A percentile compares a stretch with the other conserved stretches of the same genome.
Evolutionary conservation across 305 asterid species (phyloP).

Genomic region (Fraxinus sp.): DNA sequence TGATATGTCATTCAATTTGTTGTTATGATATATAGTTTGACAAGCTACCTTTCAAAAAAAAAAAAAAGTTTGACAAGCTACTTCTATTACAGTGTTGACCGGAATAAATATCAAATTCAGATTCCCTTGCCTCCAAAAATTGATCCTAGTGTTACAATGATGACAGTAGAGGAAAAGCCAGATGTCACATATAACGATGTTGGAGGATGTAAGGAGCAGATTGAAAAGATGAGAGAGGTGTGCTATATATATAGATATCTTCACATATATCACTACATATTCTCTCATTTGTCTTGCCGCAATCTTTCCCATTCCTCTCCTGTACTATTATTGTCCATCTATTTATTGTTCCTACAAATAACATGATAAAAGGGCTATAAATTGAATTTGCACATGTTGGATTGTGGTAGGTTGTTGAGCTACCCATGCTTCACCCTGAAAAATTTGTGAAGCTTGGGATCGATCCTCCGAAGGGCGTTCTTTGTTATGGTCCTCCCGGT

Average conservation of each 20-base stretch:
- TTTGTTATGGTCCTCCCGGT: constrained; percentile 96
- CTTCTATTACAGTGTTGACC: constrained; percentile 68
- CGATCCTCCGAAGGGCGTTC: constrained; percentile 97
- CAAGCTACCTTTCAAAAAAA: neutral
- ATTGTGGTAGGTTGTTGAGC: constrained; percentile 74
- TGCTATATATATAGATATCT: neutral
- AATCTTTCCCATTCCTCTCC: neutral
- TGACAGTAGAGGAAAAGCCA: constrained; percentile 99
- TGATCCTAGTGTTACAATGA: constrained; percentile 98
- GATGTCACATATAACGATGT: constrained; percentile 42
- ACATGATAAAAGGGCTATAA: neutral
- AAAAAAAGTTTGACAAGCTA: constrained; percentile 16
- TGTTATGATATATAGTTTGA: constrained; percentile 22
- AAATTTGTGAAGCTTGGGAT: constrained; percentile 94
- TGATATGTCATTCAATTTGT: constrained; percentile 1
- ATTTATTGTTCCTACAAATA: neutral
- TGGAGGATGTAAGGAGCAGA: constrained; percentile 79
- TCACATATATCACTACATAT: neutral
- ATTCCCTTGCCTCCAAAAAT: constrained; percentile 94
- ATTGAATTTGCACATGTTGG: constrained; percentile 5
- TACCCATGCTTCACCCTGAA: constrained; percentile 98
- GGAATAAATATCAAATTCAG: constrained; percentile 94
- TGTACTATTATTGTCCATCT: neutral
- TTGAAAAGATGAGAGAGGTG: constrained; percentile 58
- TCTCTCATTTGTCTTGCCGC: neutral